Evolutionary conservation across 2,329 filamentous ascomycete species (phyloP), one percentile per base, ranked within the genome.

Genomic region (Paracoccidioides brasiliensis): DNA sequence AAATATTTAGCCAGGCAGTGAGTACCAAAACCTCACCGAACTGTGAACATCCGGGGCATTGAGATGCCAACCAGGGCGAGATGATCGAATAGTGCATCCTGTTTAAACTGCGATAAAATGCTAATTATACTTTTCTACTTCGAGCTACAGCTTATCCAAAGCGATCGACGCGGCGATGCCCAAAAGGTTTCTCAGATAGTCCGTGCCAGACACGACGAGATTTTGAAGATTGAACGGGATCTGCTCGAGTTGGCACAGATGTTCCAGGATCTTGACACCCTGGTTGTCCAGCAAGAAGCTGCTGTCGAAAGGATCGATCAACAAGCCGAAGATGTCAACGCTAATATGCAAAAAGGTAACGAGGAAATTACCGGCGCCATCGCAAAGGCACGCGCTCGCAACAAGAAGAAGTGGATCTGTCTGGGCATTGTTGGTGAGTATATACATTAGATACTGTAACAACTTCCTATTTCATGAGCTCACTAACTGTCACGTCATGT

Each of bases 371-470:
- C 79, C 42, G 80, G 80, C n/a, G 90, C 90, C 10, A 86, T 95
- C 59, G 78, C 80, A 58, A 95, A 88, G 63, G 91, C 91, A 7
- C 79, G 85, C 69, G 81, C 82, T 63, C 88, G 86, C 52, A 80
- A 88, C 63, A 88, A 83, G 76, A 95, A 94, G 89, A 96, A 96
- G 86, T 96, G 90, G 90, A 90, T 87, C 69, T 95, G 90, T 77
- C 74, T 95, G 63, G 83, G 85, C 65, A 88, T 96, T 66, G 74
- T 78, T 63, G 74, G 76, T 79, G 68, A 72, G 79, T 81, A 32
- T 7, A 22, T 3, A 5, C 14, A 9, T 33, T 55, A 15, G 59
- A 59, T 3, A 6, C 30, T 38, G 15, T 8, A 14, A 4, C 15
- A 30, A 32, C 5, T 3, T 22, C 14, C 5, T 3, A 22, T 8